These are phyloP conservation scores for Linnemannia zychae DNA, from an alignment of 192 early-diverging fungal species.

Conservation along the genomic window DNA sequence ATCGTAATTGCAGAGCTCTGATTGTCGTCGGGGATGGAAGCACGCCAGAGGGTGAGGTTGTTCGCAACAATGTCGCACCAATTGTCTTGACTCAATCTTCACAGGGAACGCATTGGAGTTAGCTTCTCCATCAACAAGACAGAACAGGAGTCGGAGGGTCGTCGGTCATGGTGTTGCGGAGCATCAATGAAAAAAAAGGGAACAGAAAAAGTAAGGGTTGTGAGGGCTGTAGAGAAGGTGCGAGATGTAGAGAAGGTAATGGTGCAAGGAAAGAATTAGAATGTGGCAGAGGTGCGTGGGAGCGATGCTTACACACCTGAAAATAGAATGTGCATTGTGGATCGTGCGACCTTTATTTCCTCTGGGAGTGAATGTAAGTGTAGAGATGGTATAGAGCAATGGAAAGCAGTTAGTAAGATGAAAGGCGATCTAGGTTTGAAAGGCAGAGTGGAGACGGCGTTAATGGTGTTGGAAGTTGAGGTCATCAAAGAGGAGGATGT, in stretches of 20 bases:
- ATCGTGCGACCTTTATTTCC: slow-evolving; percentile 30
- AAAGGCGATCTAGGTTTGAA: neutral
- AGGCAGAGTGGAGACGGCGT: neutral
- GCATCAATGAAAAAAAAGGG: neutral
- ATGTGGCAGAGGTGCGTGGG: too few relatives aligned
- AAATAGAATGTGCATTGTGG: too few relatives aligned
- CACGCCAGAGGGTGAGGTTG: neutral
- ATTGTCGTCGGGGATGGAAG: too few relatives aligned
- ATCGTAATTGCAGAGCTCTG: too few relatives aligned
- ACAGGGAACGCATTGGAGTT: neutral
- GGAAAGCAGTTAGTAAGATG: slow-evolving; percentile 12
- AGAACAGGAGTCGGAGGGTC: neutral
- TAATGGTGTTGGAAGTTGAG: slow-evolving; percentile 14
- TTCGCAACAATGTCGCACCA: too few relatives aligned
- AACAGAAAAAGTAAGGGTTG: too few relatives aligned
- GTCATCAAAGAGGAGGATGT: slow-evolving; percentile 16
- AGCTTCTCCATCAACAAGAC: neutral
- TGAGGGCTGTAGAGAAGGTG: too few relatives aligned
- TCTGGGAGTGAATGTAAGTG: slow-evolving; percentile 31
- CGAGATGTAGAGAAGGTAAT: too few relatives aligned
- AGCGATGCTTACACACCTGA: too few relatives aligned
- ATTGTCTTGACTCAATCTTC: too few relatives aligned
- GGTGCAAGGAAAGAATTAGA: too few relatives aligned
- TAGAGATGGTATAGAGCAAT: slow-evolving; percentile 23
- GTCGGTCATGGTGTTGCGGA: neutral